Evolutionary conservation across 257 asterid species (phyloP).

Genomic region (Solanum sitiens): DNA sequence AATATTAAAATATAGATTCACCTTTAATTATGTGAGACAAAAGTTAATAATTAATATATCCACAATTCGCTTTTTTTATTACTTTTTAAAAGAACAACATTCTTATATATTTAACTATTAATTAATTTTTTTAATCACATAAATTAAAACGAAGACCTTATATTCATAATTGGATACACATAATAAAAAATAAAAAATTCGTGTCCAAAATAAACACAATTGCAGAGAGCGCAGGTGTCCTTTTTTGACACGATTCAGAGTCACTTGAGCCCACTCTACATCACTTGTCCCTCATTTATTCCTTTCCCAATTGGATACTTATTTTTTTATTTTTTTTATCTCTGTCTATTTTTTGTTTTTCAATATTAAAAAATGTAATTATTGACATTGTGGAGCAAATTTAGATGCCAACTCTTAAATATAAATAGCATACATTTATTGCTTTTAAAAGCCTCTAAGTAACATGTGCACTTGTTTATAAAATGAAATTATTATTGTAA

Average conservation of each 20-base stretch:
- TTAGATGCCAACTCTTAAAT: neutral
- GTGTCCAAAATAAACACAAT: neutral
- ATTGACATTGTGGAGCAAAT: neutral
- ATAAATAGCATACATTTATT: neutral
- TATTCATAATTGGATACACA: too few relatives aligned
- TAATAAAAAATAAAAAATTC: too few relatives aligned
- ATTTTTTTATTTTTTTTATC: too few relatives aligned
- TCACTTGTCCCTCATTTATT: slow-evolving; percentile 8
- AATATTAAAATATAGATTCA: too few relatives aligned
- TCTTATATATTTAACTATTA: too few relatives aligned
- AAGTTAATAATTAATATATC: too few relatives aligned
- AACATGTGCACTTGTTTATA: neutral
- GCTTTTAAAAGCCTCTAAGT: slow-evolving; percentile 1
- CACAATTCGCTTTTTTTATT: too few relatives aligned
- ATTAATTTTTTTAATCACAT: too few relatives aligned
- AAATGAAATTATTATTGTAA: neutral
- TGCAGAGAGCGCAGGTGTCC: slow-evolving; percentile 17
- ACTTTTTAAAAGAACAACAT: too few relatives aligned
- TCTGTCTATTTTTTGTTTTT: neutral
- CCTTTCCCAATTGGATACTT: neutral
- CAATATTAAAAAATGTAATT: neutral
- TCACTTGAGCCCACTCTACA: neutral
- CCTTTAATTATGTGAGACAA: too few relatives aligned
- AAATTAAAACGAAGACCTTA: too few relatives aligned
- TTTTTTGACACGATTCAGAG: neutral